Evolutionary conservation across 2,329 filamentous ascomycete species (phyloP), one percentile per base, ranked within the genome.

Genomic region (Chaetomium sp.): DNA sequence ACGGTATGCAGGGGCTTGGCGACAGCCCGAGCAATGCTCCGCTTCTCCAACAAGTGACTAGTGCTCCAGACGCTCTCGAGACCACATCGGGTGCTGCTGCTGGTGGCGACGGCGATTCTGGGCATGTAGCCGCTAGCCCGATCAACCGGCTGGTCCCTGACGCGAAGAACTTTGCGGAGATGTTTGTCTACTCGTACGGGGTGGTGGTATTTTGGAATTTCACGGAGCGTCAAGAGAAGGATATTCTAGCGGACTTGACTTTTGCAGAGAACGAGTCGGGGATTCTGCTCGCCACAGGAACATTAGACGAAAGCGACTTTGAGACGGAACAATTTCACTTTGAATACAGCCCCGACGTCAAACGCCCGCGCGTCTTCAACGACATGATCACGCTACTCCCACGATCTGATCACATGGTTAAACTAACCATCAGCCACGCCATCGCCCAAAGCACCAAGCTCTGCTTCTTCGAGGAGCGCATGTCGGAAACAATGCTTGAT

Each of bases 181-280:
- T 97, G 83, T 97, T 96, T 68, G 87, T 99, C 64, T 97, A 95
- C 71, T 92, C 89, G 12, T 99, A 99, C 67, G 94, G 94, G 19
- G 92, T 99, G 0, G 92, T 94, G 0, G 94, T 99, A 5, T 96
- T 99, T 69, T 99, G 94, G 94, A 99, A 99, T 70, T 96, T 99
- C 65, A 92, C 89, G 9, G 91, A 96, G 70, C 82, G 87, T 61
- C 94, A 99, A 69, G 94, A 99, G 70, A 96, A 96, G 71, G 91
- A 96, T 65, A 89, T 97, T 47, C 80, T 99, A 27, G 94, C 94
- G 41, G 94, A 99, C 70, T 76, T 99, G 53, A 94, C 91, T 1
- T 97, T 99, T 72, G 89, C 89, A 9, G 82, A 85, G 62, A 84
- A 81, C 53, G 82, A 86, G 56, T 80, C 79, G 14, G 78, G 80